Base-by-base conservation (phyloP, 768 basidiomycete genomes). In the Lanmaoa rubissima region DNA sequence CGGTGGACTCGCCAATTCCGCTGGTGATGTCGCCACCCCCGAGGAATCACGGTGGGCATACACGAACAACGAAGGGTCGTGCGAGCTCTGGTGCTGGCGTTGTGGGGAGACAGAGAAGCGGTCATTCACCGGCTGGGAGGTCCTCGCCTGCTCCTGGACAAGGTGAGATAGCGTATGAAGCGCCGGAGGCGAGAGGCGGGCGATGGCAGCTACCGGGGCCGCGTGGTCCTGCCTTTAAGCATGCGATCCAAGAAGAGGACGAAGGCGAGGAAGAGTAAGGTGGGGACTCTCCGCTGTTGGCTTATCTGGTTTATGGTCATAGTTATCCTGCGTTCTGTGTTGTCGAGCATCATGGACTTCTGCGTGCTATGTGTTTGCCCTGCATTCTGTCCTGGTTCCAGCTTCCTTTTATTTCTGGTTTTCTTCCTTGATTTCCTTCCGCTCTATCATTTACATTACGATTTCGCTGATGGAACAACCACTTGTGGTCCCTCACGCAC, bases 221-320 rank as follows among this genome's bases (percentile, higher is more conserved):
- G n/a, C 81, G 90, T 26, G 90, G 88, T 1, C 84, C 82, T 48
- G 85, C 89, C 10, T 90, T 90, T 63, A 75, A 66, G 63, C 82
- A 86, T 60, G 73, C 88, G 5, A 92, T 91, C 53, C 88, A 91
- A 69, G 91, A 92, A 68, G 91, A 92, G 67, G 91, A 93, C 61
- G 91, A 92, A 69, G 91, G 79, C 21, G 91, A 92, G 70, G 91
- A 91, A 64, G 85, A 90, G 63, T 74, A 50, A 70, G 17, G 12
- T 40, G 40, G 52, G 55, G 47, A 41, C 44, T 60, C 45, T 50
- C 51, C 26, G 8, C 34, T 51, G 14, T 55, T 54, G 49, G 12
- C 35, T 59, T 44, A 26, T 47, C 36, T 39, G 51, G 50, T 46
- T 59, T 58, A 40, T 56, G 48, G 42, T 53, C 16, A 35, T 52